Base-by-base conservation (phyloP, 192 early-diverging fungal genomes). In the Coemansia sp. region DNA sequence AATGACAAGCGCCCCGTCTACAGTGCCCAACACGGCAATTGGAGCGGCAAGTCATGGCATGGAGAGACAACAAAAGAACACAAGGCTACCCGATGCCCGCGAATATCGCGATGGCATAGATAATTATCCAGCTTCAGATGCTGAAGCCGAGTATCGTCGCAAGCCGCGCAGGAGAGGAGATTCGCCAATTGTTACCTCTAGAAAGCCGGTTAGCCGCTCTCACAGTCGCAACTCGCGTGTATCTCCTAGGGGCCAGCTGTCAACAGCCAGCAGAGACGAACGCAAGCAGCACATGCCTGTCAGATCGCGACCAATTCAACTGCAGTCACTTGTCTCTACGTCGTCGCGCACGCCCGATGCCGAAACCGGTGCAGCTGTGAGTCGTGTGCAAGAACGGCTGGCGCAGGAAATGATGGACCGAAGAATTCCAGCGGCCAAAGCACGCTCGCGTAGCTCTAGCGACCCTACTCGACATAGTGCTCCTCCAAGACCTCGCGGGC, bases 371-470 rank as follows among this genome's bases (percentile, higher is more conserved):
- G 74, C 74, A 12, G 74, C 74, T 7, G 74, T 76, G 14, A 61
- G 64, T 18, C 50, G 74, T 7, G 74, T 76, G 27, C 77, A 74
- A 62, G 71, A 74, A 20, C 59, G 61, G 11, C 65, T 80, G 35
- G 77, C 54, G 5, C 62, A 68, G 47, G 62, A 58, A 27, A 57
- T 72, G 47, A 54, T 27, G 4, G 68, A 67, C 1, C 57, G 56
- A 19, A 62, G 74, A 11, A 37, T 53, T 4, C 29, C 60, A 2
- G 59, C 20, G 16, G 12, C 47, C 41, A 59, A 55, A 26, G 9
- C 7, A 19, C 53, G 26, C 9, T 55, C 54, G 43, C 66, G 59
- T 12, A 53, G 54, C 27, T 54, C 62, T 4, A 53, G 19, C 45
- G 54, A 64, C 18, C 22, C 38, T 20, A 39, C 26, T 5, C 45